Evolutionary conservation across 805 yeast genomes (phyloP).

Genomic region (Brettanomyces custersianus): DNA sequence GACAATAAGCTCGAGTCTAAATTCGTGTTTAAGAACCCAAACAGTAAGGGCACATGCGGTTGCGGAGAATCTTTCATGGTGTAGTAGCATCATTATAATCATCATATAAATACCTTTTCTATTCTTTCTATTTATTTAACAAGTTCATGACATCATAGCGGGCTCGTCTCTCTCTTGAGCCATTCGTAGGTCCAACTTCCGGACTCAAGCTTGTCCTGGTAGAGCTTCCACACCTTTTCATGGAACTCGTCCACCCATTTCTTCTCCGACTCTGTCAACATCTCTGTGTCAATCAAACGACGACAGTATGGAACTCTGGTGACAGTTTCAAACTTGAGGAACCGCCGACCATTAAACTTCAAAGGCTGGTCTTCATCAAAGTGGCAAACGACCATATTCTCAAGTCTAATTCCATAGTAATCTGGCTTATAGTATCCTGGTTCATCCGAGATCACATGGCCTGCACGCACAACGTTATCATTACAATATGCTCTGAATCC

Average conservation of each 20-base stretch:
- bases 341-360: conserved; percentile 30
- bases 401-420: conserved; percentile 50
- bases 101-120: background rate
- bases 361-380: conserved; percentile 25
- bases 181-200: conserved; percentile 33
- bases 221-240: conserved; percentile 34
- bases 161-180: conserved; percentile 40
- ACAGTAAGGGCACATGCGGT: conserved; percentile 96
- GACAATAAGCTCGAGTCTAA: conserved; percentile 86
- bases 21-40: conserved; percentile 91
- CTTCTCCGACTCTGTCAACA: conserved; percentile 38
- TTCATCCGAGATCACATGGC: conserved; percentile 50
- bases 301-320: conserved; percentile 51
- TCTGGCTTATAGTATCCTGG: conserved; percentile 58
- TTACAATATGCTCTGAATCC: conserved; percentile 46
- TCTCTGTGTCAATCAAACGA: conserved; percentile 35
- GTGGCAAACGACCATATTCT: conserved; percentile 39
- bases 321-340: conserved; percentile 45
- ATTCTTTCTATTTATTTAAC: background rate
- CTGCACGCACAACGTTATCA: conserved; percentile 34
- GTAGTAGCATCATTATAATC: conserved; percentile 21
- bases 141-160: conserved; percentile 6
- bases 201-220: conserved; percentile 29
- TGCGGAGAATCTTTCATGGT: conserved; percentile 99
- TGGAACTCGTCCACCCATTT: conserved; percentile 45